A percentile compares a stretch with the other conserved stretches of the same genome.
Evolutionary conservation across 2,329 filamentous ascomycete genomes (phyloP).

Genomic region (Cladophialophora psammophila): DNA sequence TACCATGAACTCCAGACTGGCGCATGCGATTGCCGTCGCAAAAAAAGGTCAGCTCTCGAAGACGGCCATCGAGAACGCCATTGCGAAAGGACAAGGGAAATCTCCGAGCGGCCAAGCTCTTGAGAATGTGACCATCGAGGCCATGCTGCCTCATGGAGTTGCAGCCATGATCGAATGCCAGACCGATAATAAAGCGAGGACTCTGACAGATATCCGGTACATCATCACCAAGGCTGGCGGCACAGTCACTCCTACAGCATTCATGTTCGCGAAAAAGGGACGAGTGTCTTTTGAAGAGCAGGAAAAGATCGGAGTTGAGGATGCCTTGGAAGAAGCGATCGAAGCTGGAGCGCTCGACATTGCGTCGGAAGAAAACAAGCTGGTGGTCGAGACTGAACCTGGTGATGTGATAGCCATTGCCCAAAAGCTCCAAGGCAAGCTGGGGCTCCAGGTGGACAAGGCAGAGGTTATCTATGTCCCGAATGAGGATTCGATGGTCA

Average conservation of each 20-base stretch:
- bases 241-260: conserved; percentile 74
- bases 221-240: conserved; percentile 77
- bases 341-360: conserved; percentile 75
- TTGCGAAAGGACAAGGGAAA: conserved; percentile 86
- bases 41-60: conserved; percentile 90
- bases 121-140: conserved; percentile 59
- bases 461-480: conserved; percentile 86
- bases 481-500: conserved; percentile 78
- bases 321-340: conserved; percentile 80
- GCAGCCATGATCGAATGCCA: conserved; percentile 73
- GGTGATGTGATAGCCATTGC: conserved; percentile 69
- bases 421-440: conserved; percentile 67
- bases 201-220: conserved; percentile 74
- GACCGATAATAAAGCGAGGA: conserved; percentile 79
- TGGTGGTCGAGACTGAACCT: conserved; percentile 75
- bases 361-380: conserved; percentile 68
- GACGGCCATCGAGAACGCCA: conserved; percentile 79
- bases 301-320: conserved; percentile 66
- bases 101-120: conserved; percentile 76
- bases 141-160: conserved; percentile 58
- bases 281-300: conserved; percentile 70
- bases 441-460: conserved; percentile 72
- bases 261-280: conserved; percentile 84
- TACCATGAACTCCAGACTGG: conserved; percentile 76
- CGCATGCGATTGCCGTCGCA: conserved; percentile 73